phyloP scores from a whole-genome alignment of 345 rosid species.

The Pistacia vera region DNA sequence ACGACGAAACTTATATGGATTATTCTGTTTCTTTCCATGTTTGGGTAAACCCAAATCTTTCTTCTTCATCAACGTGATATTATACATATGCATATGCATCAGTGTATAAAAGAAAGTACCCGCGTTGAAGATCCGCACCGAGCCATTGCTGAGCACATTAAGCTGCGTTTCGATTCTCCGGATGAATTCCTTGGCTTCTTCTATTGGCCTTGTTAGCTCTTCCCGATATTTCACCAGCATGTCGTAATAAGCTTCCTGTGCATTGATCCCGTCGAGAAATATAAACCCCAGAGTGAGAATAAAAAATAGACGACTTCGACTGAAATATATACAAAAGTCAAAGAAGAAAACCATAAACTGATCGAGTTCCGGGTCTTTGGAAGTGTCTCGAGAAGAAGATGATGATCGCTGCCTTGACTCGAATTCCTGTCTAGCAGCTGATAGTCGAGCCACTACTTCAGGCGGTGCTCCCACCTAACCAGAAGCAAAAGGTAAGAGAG shows the following conservation, averaged over 20 bases:
- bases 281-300: background rate
- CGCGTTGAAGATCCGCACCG: constrained; percentile 74
- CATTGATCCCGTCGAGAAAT: constrained; percentile 4
- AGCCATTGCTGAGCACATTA: constrained; percentile 67
- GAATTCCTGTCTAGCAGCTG: constrained; percentile 72
- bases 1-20: constrained; percentile 15
- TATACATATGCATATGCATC: background rate
- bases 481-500: constrained; percentile 18
- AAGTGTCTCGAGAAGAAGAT: constrained; percentile 35
- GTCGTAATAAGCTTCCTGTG: constrained; percentile 93
- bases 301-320: constrained; percentile 3
- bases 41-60: background rate
- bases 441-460: constrained; percentile 70
- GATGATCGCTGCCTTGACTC: constrained; percentile 68
- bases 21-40: constrained; percentile 12
- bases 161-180: constrained; percentile 93
- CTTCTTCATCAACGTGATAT: background rate
- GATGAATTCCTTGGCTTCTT: constrained; percentile 99
- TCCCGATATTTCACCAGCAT: constrained; percentile 94
- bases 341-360: constrained; percentile 78
- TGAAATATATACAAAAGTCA: background rate
- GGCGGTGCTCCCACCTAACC: constrained; percentile 94
- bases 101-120: constrained; percentile 43
- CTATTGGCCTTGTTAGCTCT: constrained; percentile 87
- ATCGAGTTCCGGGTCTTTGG: constrained; percentile 93